Conservation (phyloP, 2,329 filamentous ascomycete genomes). For the Onygenales sp. region DNA sequence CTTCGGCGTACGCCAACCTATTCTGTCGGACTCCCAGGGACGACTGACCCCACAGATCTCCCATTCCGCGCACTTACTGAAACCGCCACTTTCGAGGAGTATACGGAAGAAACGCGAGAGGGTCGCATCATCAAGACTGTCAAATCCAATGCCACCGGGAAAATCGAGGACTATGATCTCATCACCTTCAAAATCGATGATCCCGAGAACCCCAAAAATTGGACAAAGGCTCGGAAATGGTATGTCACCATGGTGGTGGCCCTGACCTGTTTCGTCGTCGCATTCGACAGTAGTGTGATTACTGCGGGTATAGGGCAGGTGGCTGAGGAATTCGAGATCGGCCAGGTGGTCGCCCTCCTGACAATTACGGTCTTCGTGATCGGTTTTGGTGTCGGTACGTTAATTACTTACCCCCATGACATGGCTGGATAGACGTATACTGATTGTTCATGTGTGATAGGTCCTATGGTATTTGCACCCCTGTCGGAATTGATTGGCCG, state of each 20-base stretch:
- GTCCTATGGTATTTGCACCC: conserved; percentile 71
- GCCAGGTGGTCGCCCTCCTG: conserved; percentile 62
- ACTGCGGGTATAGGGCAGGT: conserved; percentile 65
- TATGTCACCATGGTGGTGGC: conserved; percentile 80
- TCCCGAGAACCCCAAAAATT: conserved; percentile 76
- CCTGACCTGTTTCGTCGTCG: conserved; percentile 63
- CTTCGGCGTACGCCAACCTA: conserved; percentile 12
- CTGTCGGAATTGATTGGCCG: conserved; percentile 67
- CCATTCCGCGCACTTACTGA: conserved; percentile 56
- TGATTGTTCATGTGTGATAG: conserved; percentile 23
- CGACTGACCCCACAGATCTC: conserved; percentile 44
- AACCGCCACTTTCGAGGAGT: conserved; percentile 56
- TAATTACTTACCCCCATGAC: background rate
- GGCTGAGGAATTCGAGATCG: conserved; percentile 54
- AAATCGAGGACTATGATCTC: conserved; percentile 48
- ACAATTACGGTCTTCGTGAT: conserved; percentile 69
- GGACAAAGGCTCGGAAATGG: conserved; percentile 70
- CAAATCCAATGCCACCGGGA: conserved; percentile 45
- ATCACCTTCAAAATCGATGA: conserved; percentile 65
- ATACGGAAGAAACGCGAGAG: conserved; percentile 49
- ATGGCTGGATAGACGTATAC: background rate
- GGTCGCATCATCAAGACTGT: conserved; percentile 53
- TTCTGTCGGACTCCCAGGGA: conserved; percentile 14
- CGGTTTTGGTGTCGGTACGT: conserved; percentile 65
- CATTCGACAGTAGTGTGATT: conserved; percentile 63